Evolutionary conservation across 2,329 filamentous ascomycete species (phyloP).

Genomic region (Alternaria ethzedia): DNA sequence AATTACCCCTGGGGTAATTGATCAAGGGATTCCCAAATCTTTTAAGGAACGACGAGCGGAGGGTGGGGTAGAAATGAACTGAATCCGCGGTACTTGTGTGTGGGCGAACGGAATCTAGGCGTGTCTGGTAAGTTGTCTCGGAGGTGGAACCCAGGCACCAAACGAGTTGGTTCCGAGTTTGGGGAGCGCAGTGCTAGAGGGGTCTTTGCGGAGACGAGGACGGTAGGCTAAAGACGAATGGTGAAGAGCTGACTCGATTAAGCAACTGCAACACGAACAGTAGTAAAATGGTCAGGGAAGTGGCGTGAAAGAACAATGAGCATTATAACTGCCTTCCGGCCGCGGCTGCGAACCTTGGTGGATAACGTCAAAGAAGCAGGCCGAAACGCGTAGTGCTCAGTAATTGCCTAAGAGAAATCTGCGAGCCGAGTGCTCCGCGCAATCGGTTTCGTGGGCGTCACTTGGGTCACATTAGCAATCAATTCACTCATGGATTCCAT

Average conservation of each 20-base stretch:
- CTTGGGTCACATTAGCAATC: conserved; percentile 25
- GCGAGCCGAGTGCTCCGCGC: conserved; percentile 10
- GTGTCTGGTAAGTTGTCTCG: conserved; percentile 15
- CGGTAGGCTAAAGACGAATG: background rate
- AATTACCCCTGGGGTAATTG: background rate
- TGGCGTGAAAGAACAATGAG: conserved; percentile 5
- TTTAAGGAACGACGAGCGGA: background rate
- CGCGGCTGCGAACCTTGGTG: conserved; percentile 7
- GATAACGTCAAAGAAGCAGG: conserved; percentile 6
- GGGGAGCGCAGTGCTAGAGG: background rate
- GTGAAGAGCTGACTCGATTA: background rate
- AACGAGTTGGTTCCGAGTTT: conserved; percentile 7
- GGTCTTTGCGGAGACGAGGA: conserved; percentile 13
- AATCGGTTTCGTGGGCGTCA: conserved; percentile 12
- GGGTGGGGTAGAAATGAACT: background rate
- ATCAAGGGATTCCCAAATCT: background rate
- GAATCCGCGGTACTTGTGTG: conserved; percentile 6
- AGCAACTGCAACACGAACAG: conserved; percentile 1
- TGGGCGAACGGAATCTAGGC: conserved; percentile 24
- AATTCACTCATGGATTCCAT: conserved; percentile 20
- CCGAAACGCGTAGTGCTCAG: conserved; percentile 12
- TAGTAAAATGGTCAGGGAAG: background rate
- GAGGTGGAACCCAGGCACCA: conserved; percentile 12
- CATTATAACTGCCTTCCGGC: conserved; percentile 8
- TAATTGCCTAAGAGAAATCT: conserved; percentile 10